These are phyloP conservation scores for Auxenochlorella pyrenoidosa DNA, from an alignment of 139 green algal species.

Conservation along the genomic window DNA sequence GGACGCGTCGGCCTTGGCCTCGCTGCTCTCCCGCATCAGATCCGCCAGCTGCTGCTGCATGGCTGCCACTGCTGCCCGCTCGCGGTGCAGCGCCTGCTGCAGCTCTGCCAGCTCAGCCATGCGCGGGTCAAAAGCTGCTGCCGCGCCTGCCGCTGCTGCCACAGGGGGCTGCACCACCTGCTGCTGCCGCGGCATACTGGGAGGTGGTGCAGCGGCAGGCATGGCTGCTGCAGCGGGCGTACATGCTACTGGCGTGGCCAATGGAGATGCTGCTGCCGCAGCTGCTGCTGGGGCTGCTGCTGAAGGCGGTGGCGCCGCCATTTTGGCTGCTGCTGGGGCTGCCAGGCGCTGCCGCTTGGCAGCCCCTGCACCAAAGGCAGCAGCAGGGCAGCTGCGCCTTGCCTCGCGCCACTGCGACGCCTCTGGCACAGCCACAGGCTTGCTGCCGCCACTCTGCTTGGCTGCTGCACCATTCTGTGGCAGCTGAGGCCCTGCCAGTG, in stretches of 20 bases:
- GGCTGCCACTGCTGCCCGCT: background rate
- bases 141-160: background rate
- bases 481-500: background rate
- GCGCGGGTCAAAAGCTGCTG: background rate
- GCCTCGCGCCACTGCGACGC: slow-evolving; percentile 21
- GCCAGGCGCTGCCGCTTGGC: slow-evolving; percentile 4
- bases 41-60: background rate
- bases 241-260: background rate
- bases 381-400: slow-evolving; percentile 10
- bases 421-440: background rate
- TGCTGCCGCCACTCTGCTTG: slow-evolving; percentile 12
- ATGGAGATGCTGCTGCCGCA: background rate
- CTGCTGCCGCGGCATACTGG: background rate
- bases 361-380: background rate
- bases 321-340: background rate
- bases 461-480: background rate
- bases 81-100: slow-evolving; percentile 6
- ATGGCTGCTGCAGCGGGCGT: background rate
- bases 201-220: background rate
- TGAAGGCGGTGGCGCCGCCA: background rate
- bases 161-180: background rate
- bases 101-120: background rate
- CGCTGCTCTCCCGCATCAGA: background rate
- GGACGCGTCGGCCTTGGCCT: background rate
- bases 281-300: background rate